Evolutionary conservation across 1,139 yeast species (phyloP), one percentile per base, ranked within the genome.

Genomic region (Taphrina flavorubra): DNA sequence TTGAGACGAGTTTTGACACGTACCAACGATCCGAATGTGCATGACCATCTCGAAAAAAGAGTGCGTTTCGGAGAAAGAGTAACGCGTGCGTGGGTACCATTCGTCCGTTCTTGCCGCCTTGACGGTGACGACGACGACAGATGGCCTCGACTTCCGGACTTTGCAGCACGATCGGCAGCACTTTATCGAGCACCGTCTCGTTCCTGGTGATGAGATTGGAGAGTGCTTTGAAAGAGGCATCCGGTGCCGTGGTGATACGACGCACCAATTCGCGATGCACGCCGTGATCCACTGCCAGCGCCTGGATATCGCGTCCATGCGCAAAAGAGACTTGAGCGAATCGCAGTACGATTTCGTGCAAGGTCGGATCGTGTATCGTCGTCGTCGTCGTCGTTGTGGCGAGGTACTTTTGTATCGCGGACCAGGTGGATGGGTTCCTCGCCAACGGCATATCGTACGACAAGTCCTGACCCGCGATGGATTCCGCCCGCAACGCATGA

Each of bases 161-260:
- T 1, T 34, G 11, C 13, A 25, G 20, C 6, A 56, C 49, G n/a
- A 10, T 10, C n/a, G 20, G 44, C 42, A n/a, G 20, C 2, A 53
- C 58, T 10, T 1, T 2, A 25, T 53, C 58, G 10, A 36, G 34
- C 14, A 37, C 42, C 16, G 10, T 34, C 16, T 31, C 40, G 16
- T 58, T 58, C 62, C 14, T 58, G 36, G 62, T 58, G 20, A 58
- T 34, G 62, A 58, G 62, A 6, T 58, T 58, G 49, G 62, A 58
- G 2, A 58, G 51, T 14, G 62, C 62, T 16, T 44, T 58, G 53
- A 36, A 58, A 14, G 62, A 51, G 25, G 46, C 20, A 7, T 44
- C 40, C 18, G 53, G 25, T 13, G 13, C 20, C 20, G 31, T 20
- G 37, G 39, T 20, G 11, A 44, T 25, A 18, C 31, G 25, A 16